These are phyloP conservation scores for Xylariaceae sp. DNA, from an alignment of 2,329 filamentous ascomycete genomes.

Conservation along the genomic window DNA sequence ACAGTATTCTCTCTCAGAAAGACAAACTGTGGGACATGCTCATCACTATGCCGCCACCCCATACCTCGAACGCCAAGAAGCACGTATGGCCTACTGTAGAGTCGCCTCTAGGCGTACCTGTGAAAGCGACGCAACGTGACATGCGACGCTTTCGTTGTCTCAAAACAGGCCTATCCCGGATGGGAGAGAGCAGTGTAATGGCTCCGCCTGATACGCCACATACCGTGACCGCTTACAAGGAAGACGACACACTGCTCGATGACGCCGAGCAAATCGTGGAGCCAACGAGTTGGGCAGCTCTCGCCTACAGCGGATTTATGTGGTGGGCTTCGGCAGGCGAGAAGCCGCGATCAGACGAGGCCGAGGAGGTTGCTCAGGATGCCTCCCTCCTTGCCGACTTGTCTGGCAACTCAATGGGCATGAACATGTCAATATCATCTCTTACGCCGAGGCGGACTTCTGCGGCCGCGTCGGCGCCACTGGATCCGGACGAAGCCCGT, in stretches of 20 bases:
- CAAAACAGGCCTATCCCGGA: conserved; percentile 53
- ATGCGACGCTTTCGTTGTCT: conserved; percentile 72
- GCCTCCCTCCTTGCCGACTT: conserved; percentile 51
- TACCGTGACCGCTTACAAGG: conserved; percentile 12
- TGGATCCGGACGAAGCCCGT: conserved; percentile 39
- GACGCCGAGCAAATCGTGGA: conserved; percentile 46
- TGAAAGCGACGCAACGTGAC: conserved; percentile 89
- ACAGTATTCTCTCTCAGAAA: conserved; percentile 86
- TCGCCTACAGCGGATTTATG: conserved; percentile 79
- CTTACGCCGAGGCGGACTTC: conserved; percentile 34
- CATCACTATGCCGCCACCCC: conserved; percentile 68
- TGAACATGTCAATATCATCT: conserved; percentile 40
- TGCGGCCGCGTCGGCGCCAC: conserved; percentile 16
- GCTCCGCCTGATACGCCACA: conserved; percentile 21
- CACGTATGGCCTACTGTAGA: conserved; percentile 74
- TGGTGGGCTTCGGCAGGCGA: conserved; percentile 87
- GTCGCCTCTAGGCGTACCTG: conserved; percentile 52
- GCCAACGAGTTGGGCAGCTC: conserved; percentile 62
- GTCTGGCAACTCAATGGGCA: conserved; percentile 21
- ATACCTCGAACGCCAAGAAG: conserved; percentile 51
- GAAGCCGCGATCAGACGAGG: conserved; percentile 55
- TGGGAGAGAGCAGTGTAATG: conserved; percentile 27
- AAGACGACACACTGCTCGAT: conserved; percentile 20
- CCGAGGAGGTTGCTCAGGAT: conserved; percentile 53
- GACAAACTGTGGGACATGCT: conserved; percentile 83